A percentile compares a stretch with the other conserved stretches of the same genome.
Conservation (phyloP, 2,329 filamentous ascomycete species). For the Thermoascus crustaceus region DNA sequence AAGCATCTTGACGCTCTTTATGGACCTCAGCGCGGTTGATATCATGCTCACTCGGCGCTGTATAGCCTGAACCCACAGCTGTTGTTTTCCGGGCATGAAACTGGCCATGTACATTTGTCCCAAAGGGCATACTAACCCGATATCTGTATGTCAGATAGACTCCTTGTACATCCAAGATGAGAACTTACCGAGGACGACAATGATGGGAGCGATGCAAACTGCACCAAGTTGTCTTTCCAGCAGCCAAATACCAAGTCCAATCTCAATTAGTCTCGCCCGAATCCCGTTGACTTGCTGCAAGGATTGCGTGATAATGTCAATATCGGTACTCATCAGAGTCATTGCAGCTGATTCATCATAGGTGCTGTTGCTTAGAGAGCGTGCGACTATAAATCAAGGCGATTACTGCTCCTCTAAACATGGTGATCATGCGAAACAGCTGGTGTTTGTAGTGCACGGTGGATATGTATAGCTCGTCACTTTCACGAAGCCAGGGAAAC, state of each 20-base stretch:
- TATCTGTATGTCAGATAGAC: conserved; percentile 5
- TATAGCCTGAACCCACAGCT: conserved; percentile 35
- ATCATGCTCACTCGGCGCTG: conserved; percentile 37
- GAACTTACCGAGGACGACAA: conserved; percentile 21
- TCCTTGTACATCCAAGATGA: neutral
- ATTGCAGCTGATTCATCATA: conserved; percentile 32
- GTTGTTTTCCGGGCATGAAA: conserved; percentile 19
- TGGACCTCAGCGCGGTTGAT: conserved; percentile 29
- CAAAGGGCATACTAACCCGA: conserved; percentile 8
- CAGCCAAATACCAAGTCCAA: conserved; percentile 28
- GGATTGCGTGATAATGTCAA: conserved; percentile 21
- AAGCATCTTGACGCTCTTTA: conserved; percentile 36
- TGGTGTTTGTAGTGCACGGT: conserved; percentile 27
- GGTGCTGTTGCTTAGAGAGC: conserved; percentile 20
- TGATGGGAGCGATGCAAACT: conserved; percentile 24
- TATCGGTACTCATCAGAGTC: conserved; percentile 42
- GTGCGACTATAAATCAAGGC: conserved; percentile 44
- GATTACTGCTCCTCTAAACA: conserved; percentile 32
- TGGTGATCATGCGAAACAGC: conserved; percentile 27
- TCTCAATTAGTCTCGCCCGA: conserved; percentile 28
- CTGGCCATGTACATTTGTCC: conserved; percentile 9
- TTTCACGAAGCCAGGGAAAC: conserved; percentile 15
- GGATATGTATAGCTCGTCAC: conserved; percentile 14
- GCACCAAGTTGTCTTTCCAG: conserved; percentile 22
- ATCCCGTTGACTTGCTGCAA: conserved; percentile 14